phyloP scores from a whole-genome alignment of 1,284 basidiomycete genomes.

The Kalmanozyma brasiliensis region DNA sequence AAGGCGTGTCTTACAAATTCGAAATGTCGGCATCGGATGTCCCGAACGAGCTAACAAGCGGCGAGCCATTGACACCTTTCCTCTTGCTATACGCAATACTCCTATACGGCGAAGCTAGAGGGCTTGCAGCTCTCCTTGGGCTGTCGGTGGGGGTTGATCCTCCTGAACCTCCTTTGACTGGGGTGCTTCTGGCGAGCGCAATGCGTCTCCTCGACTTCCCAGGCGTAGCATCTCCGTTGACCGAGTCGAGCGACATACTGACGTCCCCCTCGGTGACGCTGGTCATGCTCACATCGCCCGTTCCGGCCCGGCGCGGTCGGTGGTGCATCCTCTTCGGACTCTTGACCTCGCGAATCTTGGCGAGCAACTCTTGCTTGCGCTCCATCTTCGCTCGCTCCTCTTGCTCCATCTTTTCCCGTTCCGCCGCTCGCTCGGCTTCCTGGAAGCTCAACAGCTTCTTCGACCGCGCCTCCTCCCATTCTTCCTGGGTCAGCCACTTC shows the following conservation, averaged over 20 bases:
- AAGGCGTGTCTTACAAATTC: too few relatives aligned
- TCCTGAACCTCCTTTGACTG: slow-evolving; percentile 1
- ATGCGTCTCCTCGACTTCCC: slow-evolving; percentile 30
- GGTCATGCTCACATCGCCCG: slow-evolving; percentile 33
- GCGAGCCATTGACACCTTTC: slow-evolving; percentile 24
- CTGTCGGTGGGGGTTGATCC: slow-evolving; percentile 15
- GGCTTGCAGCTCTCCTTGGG: slow-evolving; percentile 24
- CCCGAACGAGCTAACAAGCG: background rate
- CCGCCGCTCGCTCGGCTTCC: slow-evolving; percentile 44
- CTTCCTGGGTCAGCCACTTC: slow-evolving; percentile 55
- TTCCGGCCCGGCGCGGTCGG: slow-evolving; percentile 20
- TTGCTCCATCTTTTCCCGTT: slow-evolving; percentile 32
- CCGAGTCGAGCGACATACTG: slow-evolving; percentile 36
- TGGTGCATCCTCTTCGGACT: slow-evolving; percentile 38
- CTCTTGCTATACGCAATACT: slow-evolving; percentile 28
- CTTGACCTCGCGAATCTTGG: slow-evolving; percentile 44
- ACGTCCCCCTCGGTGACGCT: slow-evolving; percentile 19
- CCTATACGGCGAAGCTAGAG: slow-evolving; percentile 32
- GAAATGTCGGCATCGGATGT: too few relatives aligned
- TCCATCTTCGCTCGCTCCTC: slow-evolving; percentile 43
- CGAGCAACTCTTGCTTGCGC: slow-evolving; percentile 40
- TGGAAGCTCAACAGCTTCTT: slow-evolving; percentile 58
- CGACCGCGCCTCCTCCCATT: slow-evolving; percentile 58
- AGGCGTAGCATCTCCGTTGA: slow-evolving; percentile 19
- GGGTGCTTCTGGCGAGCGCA: slow-evolving; percentile 26